Percentiles rank a stretch among this genome's conserved stretches.
Conservation (phyloP, 2,329 filamentous ascomycete species). For the Apiospora koreana region DNA sequence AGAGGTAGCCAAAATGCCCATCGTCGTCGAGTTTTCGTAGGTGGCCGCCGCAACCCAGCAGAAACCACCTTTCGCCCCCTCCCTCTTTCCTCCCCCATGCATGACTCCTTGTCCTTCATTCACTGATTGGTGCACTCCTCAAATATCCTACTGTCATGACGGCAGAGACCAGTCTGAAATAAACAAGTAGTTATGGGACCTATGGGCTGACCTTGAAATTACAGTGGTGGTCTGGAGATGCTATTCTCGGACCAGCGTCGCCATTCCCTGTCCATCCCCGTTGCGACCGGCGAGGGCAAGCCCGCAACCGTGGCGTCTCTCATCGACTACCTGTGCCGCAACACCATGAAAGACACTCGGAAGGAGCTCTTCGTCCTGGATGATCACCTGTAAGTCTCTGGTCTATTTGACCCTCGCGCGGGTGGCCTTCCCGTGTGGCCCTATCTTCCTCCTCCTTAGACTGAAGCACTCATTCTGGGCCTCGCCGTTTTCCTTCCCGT, state of each 20-base stretch:
- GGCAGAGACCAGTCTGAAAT: neutral
- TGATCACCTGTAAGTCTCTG: constrained; percentile 73
- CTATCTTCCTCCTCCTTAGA: neutral
- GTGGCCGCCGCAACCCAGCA: constrained; percentile 22
- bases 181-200: neutral
- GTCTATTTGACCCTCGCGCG: neutral
- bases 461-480: neutral
- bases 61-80: neutral
- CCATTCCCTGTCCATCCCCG: constrained; percentile 70
- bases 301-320: constrained; percentile 73
- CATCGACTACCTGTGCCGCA: constrained; percentile 75
- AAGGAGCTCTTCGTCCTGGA: constrained; percentile 90
- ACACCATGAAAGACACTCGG: constrained; percentile 81
- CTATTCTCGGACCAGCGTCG: constrained; percentile 83
- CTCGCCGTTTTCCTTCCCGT: neutral
- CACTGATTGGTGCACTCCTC: neutral
- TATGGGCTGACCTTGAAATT: neutral
- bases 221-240: constrained; percentile 88
- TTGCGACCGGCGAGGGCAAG: constrained; percentile 57
- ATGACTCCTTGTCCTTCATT: constrained; percentile 8
- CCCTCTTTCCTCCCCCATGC: constrained; percentile 1
- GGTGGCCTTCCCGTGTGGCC: constrained; percentile 14
- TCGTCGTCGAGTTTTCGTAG: constrained; percentile 64
- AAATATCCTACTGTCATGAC: neutral
- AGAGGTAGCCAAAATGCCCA: constrained; percentile 37